Conservation (phyloP, 2,329 filamentous ascomycete species). For the Ploettnerulaceae sp. region DNA sequence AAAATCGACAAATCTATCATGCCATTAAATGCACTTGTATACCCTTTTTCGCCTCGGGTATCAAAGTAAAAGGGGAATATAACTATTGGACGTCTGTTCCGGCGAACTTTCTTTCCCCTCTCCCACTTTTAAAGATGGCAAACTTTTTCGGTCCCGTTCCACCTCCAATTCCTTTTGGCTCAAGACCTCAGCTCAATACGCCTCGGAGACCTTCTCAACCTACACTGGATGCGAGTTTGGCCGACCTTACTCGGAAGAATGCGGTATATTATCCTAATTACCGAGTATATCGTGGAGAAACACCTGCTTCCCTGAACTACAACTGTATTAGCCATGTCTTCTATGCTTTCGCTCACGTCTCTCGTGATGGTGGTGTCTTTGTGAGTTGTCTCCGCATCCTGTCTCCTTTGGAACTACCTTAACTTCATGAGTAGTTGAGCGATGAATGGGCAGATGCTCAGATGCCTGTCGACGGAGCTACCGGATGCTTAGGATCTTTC, state of each 20-base stretch:
- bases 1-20: conserved; percentile 8
- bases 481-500: conserved; percentile 68
- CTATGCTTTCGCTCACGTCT: conserved; percentile 75
- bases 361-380: conserved; percentile 67
- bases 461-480: conserved; percentile 65
- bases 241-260: conserved; percentile 58
- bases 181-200: conserved; percentile 22
- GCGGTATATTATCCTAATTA: conserved; percentile 83
- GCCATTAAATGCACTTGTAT: not conserved
- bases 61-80: conserved; percentile 5
- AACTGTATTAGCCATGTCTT: conserved; percentile 76
- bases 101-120: not conserved
- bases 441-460: conserved; percentile 74
- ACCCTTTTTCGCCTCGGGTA: conserved; percentile 3
- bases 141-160: conserved; percentile 24
- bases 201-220: conserved; percentile 31
- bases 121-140: conserved; percentile 21
- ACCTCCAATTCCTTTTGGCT: conserved; percentile 27
- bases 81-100: conserved; percentile 1
- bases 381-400: conserved; percentile 44
- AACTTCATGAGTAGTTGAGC: conserved; percentile 51
- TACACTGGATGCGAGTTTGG: conserved; percentile 29
- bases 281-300: conserved; percentile 66
- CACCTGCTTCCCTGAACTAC: conserved; percentile 69
- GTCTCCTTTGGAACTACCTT: conserved; percentile 11